Conservation (phyloP, 192 early-diverging fungal species). For the Coemansia sp. region DNA sequence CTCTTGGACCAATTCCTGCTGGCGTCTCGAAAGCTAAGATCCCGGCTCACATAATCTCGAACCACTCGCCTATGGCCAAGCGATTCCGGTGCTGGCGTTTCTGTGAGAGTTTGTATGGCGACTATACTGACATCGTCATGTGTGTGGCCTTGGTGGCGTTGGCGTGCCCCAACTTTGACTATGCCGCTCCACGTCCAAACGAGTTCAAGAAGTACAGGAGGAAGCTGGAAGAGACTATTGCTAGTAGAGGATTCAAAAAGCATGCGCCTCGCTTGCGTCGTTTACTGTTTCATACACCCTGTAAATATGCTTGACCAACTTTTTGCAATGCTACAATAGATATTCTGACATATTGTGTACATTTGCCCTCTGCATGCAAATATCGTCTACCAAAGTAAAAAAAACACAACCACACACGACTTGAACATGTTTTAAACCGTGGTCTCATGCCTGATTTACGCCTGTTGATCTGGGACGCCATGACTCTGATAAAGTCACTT, state of each 20-base stretch:
- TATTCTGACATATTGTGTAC: no score
- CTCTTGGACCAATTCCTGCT: background rate
- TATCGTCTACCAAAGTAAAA: no score
- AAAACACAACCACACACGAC: no score
- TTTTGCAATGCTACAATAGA: no score
- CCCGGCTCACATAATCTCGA: background rate
- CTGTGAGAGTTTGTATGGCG: background rate
- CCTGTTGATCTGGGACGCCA: no score
- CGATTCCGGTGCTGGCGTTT: background rate
- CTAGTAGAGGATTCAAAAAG: background rate
- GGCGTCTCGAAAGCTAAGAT: background rate
- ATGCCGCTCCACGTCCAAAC: background rate
- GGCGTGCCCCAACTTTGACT: background rate
- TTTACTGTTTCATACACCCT: no score
- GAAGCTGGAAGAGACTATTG: background rate
- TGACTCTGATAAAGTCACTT: no score
- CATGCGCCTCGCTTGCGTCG: no score
- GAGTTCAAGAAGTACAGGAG: background rate
- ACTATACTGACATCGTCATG: background rate
- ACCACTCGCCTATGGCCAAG: background rate
- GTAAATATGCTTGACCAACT: no score
- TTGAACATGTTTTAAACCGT: no score
- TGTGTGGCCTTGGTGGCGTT: background rate
- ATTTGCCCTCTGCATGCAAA: no score
- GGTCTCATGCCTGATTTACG: no score